Percentiles rank a stretch among this genome's conserved stretches.
These are phyloP conservation scores for Trematosphaeria pertusa DNA, from an alignment of 2,329 filamentous ascomycete genomes.

Conservation along the genomic window DNA sequence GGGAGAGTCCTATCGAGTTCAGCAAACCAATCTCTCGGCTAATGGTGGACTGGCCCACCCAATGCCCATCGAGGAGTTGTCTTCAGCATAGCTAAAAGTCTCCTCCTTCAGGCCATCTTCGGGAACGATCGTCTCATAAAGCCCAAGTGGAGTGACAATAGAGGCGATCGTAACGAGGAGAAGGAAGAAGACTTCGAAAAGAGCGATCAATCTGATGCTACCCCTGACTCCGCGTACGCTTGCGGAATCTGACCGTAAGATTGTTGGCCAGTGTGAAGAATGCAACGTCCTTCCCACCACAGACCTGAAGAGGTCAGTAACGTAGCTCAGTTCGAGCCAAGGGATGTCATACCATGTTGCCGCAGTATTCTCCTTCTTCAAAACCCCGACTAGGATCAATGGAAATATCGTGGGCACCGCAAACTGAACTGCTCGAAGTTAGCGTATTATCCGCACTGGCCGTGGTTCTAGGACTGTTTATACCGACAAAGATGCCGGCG, in stretches of 20 bases:
- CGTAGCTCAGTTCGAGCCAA: slow-evolving; percentile 39
- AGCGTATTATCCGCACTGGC: no score
- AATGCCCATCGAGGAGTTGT: slow-evolving; percentile 45
- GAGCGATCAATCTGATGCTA: slow-evolving; percentile 32
- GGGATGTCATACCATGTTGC: slow-evolving; percentile 17
- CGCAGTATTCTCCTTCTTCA: slow-evolving; percentile 17
- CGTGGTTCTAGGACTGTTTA: slow-evolving; percentile 21
- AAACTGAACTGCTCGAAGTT: no score
- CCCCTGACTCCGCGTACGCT: slow-evolving; percentile 41
- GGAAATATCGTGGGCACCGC: slow-evolving; percentile 10
- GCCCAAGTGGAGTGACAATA: slow-evolving; percentile 55
- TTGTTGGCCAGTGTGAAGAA: slow-evolving; percentile 51
- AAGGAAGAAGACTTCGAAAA: slow-evolving; percentile 36
- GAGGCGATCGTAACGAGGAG: slow-evolving; percentile 50
- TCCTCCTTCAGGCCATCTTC: slow-evolving; percentile 16
- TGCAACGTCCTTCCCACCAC: slow-evolving; percentile 48
- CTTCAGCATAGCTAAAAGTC: slow-evolving; percentile 49
- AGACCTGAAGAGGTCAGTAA: slow-evolving; percentile 47
- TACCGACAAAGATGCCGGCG: slow-evolving; percentile 43
- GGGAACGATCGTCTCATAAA: slow-evolving; percentile 48
- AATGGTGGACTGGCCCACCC: slow-evolving; percentile 9
- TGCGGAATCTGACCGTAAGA: slow-evolving; percentile 50
- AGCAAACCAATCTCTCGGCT: not conserved
- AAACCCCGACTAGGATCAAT: slow-evolving; percentile 16
- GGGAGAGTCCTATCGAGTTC: slow-evolving; percentile 13